Percentiles rank a stretch among this genome's conserved stretches.
Evolutionary conservation across 306 rosid genomes (phyloP).

Genomic region (Abrus precatorius): DNA sequence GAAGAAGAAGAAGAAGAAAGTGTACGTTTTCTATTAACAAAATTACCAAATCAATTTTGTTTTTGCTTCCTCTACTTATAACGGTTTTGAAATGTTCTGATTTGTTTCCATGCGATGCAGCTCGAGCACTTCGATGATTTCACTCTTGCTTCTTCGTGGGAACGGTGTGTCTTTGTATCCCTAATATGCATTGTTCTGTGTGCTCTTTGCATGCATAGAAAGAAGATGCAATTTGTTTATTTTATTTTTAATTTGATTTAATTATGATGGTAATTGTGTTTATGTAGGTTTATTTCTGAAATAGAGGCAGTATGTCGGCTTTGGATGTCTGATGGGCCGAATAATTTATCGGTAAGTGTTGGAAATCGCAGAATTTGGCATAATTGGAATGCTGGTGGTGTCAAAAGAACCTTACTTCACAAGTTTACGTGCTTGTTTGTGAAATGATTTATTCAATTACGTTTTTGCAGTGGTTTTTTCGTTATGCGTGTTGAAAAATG

Average conservation of each 20-base stretch:
- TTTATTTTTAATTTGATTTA: background rate
- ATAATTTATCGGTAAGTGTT: constrained; percentile 76
- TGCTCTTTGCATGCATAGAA: constrained; percentile 3
- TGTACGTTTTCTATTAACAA: constrained; percentile 43
- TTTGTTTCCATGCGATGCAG: constrained; percentile 55
- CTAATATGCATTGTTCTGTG: constrained; percentile 24
- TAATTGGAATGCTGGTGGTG: constrained; percentile 30
- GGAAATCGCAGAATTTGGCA: constrained; percentile 23
- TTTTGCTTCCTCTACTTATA: background rate
- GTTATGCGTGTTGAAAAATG: background rate
- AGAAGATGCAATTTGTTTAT: constrained; percentile 11
- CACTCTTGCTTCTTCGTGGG: constrained; percentile 98
- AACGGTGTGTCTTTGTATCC: constrained; percentile 65
- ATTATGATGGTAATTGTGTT: background rate
- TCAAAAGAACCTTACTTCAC: constrained; percentile 9
- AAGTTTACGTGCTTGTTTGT: constrained; percentile 26
- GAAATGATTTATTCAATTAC: constrained; percentile 21
- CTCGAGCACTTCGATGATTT: constrained; percentile 96
- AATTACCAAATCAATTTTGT: background rate
- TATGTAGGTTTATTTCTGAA: constrained; percentile 87
- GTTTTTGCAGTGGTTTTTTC: background rate
- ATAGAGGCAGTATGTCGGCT: constrained; percentile 89
- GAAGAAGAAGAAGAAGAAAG: constrained; percentile 55
- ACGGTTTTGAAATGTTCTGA: constrained; percentile 10
- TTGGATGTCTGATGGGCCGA: constrained; percentile 90